phyloP scores from a whole-genome alignment of 2,329 filamentous ascomycete genomes.

The Colletotrichum abscissum region DNA sequence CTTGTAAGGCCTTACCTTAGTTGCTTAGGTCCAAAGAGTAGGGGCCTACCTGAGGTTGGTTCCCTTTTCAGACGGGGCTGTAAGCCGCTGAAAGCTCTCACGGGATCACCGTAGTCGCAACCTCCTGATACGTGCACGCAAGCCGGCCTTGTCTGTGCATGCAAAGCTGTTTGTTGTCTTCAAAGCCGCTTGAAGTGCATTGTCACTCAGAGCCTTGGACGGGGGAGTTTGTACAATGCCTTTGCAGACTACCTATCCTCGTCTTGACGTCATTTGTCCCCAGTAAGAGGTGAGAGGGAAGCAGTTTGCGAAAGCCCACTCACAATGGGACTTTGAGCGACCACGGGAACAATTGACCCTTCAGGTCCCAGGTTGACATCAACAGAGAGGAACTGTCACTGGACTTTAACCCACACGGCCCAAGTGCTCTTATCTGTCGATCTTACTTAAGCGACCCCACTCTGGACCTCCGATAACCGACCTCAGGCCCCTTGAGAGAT shows the following conservation, averaged over 20 bases:
- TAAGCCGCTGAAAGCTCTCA: conserved; percentile 18
- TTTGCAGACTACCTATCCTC: conserved; percentile 4
- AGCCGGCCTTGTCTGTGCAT: conserved; percentile 26
- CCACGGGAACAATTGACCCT: neutral
- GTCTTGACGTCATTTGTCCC: conserved; percentile 30
- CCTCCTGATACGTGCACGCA: conserved; percentile 29
- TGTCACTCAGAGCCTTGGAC: neutral
- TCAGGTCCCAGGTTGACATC: too few species aligned
- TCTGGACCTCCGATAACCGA: conserved; percentile 29
- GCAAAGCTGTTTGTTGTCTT: conserved; percentile 2
- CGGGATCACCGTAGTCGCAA: conserved; percentile 9
- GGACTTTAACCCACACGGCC: neutral
- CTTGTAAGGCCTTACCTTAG: too few species aligned
- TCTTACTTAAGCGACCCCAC: conserved; percentile 13
- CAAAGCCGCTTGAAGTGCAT: conserved; percentile 31
- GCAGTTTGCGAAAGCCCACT: conserved; percentile 6
- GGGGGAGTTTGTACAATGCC: conserved; percentile 10
- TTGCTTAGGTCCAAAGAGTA: too few species aligned
- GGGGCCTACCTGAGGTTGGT: too few species aligned
- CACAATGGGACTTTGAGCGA: neutral
- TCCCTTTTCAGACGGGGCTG: neutral
- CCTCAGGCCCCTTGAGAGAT: neutral
- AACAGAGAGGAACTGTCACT: too few species aligned
- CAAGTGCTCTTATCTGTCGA: neutral
- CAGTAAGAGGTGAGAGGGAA: conserved; percentile 26